Evolutionary conservation across 192 early-diverging fungal species (phyloP).

Genomic region (Allomyces macrogynus): DNA sequence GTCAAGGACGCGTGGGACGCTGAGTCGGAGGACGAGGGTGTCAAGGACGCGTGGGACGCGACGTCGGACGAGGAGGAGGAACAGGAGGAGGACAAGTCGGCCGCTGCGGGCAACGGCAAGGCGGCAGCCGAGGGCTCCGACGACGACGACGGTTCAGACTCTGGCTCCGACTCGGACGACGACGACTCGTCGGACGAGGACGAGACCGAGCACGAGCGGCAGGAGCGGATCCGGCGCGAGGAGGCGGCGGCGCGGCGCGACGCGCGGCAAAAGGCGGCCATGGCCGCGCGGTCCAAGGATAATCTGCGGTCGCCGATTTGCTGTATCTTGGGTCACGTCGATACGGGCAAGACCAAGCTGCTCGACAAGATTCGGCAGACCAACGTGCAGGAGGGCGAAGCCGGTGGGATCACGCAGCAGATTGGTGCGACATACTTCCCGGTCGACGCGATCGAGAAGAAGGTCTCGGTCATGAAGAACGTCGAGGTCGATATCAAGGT

Average conservation of each 20-base stretch:
- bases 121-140: slow-evolving; percentile 8
- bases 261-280: slow-evolving; percentile 48
- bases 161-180: slow-evolving; percentile 17
- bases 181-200: slow-evolving; percentile 35
- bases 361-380: slow-evolving; percentile 98
- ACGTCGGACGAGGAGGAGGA: slow-evolving; percentile 7
- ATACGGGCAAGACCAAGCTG: slow-evolving; percentile 91
- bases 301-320: slow-evolving; percentile 92
- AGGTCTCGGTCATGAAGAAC: slow-evolving; percentile 64
- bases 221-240: slow-evolving; percentile 46
- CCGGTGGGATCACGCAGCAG: slow-evolving; percentile 99
- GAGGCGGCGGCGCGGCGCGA: slow-evolving; percentile 55
- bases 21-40: slow-evolving; percentile 25
- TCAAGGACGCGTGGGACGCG: slow-evolving; percentile 33
- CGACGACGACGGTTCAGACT: slow-evolving; percentile 20
- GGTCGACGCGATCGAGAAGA: slow-evolving; percentile 74
- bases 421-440: slow-evolving; percentile 99
- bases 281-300: slow-evolving; percentile 66
- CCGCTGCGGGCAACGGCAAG: slow-evolving; percentile 12
- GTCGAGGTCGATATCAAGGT: slow-evolving; percentile 52
- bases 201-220: slow-evolving; percentile 37
- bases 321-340: slow-evolving; percentile 97
- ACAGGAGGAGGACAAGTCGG: slow-evolving; percentile 14
- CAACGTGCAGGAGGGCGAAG: slow-evolving; percentile 97
- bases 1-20: slow-evolving; percentile 9